Evolutionary conservation across 306 rosid species (phyloP).

Genomic region (Gillenia trifoliata): DNA sequence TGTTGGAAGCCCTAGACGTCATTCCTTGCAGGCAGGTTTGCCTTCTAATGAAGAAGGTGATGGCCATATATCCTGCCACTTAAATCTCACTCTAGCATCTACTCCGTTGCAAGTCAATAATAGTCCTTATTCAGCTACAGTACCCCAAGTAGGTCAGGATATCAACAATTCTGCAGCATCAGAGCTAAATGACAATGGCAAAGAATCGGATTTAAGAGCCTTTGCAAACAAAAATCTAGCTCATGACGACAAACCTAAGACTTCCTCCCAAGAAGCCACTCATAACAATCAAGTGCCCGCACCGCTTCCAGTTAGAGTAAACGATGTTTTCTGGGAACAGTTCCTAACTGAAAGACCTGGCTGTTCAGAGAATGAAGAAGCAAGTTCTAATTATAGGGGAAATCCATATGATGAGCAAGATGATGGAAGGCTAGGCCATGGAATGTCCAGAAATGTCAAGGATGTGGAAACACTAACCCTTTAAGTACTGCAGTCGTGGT

Average conservation of each 20-base stretch:
- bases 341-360: constrained; percentile 98
- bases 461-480: constrained; percentile 57
- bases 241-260: constrained; percentile 31
- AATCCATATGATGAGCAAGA: constrained; percentile 57
- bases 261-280: constrained; percentile 43
- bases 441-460: constrained; percentile 50
- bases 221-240: constrained; percentile 29
- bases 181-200: constrained; percentile 30
- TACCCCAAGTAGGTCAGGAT: constrained; percentile 56
- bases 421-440: constrained; percentile 48
- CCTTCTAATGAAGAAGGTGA: constrained; percentile 70
- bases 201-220: constrained; percentile 51
- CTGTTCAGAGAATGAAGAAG: constrained; percentile 88
- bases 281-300: constrained; percentile 40
- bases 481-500: constrained; percentile 12
- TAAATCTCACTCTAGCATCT: constrained; percentile 82
- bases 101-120: constrained; percentile 51
- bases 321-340: constrained; percentile 95
- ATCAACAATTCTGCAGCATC: constrained; percentile 46
- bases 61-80: constrained; percentile 74
- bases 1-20: constrained; percentile 44
- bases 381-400: constrained; percentile 66
- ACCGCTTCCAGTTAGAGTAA: constrained; percentile 64
- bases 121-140: constrained; percentile 46
- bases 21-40: constrained; percentile 54